Evolutionary conservation across 2,329 filamentous ascomycete species (phyloP).

Genomic region (Botrytis hyacinthi): DNA sequence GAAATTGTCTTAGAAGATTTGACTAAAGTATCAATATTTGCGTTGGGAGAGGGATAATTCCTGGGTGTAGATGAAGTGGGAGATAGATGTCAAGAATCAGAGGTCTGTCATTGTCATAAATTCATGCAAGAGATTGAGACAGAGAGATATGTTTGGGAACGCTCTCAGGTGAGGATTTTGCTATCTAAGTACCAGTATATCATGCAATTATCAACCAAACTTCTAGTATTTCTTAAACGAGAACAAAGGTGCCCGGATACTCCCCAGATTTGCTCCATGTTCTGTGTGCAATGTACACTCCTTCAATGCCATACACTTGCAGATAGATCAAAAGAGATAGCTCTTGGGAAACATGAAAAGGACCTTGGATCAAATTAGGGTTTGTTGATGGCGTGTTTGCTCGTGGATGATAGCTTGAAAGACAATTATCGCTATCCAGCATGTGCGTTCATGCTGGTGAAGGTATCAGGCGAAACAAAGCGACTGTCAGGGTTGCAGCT

Average conservation of each 20-base stretch:
- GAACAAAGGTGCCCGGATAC: not conserved
- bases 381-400: not conserved
- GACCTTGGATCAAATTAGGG: not conserved
- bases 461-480: not conserved
- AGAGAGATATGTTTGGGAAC: accelerated
- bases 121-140: not conserved
- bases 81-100: not conserved
- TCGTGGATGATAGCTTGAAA: not conserved
- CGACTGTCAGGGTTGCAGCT: not conserved
- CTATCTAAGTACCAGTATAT: not conserved
- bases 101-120: not conserved
- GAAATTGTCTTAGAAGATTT: not conserved
- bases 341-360: not conserved
- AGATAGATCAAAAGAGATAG: not conserved
- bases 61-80: too few relatives aligned
- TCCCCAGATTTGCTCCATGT: not conserved
- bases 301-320: not conserved
- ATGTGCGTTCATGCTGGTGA: not conserved
- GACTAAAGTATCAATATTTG: not conserved
- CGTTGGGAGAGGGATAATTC: not conserved
- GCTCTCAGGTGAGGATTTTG: not conserved
- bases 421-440: too few relatives aligned
- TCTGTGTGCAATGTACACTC: not conserved
- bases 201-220: not conserved
- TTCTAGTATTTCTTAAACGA: not conserved